Base-by-base conservation (phyloP, 257 asterid genomes). In the Apocynum venetum region DNA sequence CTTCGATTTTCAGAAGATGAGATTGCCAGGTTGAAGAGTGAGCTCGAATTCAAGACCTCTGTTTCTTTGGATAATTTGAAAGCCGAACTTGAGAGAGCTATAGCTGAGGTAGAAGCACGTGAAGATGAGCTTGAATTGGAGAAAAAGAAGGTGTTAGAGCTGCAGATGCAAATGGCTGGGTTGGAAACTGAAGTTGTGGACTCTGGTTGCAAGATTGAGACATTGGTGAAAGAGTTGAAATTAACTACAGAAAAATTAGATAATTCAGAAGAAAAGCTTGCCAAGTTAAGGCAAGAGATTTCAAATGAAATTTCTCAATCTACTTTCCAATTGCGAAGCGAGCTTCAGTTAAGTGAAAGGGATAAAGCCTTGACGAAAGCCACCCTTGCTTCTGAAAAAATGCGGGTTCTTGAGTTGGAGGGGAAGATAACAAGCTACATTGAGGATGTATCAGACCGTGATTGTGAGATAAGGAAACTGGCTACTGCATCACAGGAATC, bases 1-100 rank as follows among this genome's bases (percentile, higher is more conserved):
- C 81, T 88, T 72, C 63, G 74, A 63, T 64, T 57, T 40, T 90
- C 92, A 14, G 93, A 90, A 77, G 90, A 84, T 67, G 96, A 92
- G 69, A 84, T 89, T 46, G 77, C 82, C 77, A 80, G 82, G 49
- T 53, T 92, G 88, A 87, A 82, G 74, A 78, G 79, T 3, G 86
- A 89, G 52, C 76, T 87, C 38, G 81, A 76, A 76, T 44, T 76
- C 17, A 81, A 80, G 64, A 94, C 82, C 46, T 79, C 86, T 10
- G 71, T 65, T 48, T 52, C 74, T 53, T 31, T 87, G 77, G 83
- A 73, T 56, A 57, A 74, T 74, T 60, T 87, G 67, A 87, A 89
- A 79, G 79, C 82, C 41, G 80, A 84, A 82, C 87, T 90, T 66
- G 83, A 69, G 78, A 73, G 85, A 72, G 86, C 92, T 8, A 76